Conservation (phyloP, 208 protist species). For the Herpetomonas samuelpessoai region DNA sequence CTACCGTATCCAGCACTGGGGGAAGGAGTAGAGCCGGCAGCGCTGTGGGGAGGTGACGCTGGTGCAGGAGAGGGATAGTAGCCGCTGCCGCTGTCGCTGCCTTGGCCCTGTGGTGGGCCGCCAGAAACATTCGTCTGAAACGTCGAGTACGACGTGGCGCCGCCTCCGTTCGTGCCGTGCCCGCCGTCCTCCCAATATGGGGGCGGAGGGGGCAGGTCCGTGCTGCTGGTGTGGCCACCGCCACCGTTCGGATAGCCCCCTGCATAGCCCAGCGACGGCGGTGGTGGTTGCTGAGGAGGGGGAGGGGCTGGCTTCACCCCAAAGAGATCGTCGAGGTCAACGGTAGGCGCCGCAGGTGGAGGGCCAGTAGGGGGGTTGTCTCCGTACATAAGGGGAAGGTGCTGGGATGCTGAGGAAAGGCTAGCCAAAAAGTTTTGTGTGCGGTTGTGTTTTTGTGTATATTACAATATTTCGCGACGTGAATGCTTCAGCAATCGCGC, state of each 20-base stretch:
- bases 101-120: constrained; percentile 11
- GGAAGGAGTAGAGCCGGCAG: constrained; percentile 5
- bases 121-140: neutral
- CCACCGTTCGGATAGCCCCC: constrained; percentile 8
- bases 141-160: neutral
- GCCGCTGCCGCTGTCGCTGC: constrained; percentile 9
- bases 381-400: constrained; percentile 18
- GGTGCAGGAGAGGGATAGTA: constrained; percentile 12
- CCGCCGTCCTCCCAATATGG: neutral
- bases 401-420: no score
- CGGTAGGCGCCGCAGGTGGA: constrained; percentile 2
- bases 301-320: constrained; percentile 25
- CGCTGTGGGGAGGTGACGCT: constrained; percentile 4
- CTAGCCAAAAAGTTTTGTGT: no score
- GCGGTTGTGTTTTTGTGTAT: no score
- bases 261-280: constrained; percentile 8
- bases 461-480: no score
- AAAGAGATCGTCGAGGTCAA: constrained; percentile 79
- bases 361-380: constrained; percentile 16
- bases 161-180: neutral
- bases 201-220: constrained; percentile 2
- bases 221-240: constrained; percentile 8
- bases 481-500: no score
- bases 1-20: neutral
- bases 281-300: constrained; percentile 17